Evolutionary conservation across 1,284 basidiomycete genomes (phyloP), one percentile per base, ranked within the genome.

Genomic region (Heterobasidion occidentale): DNA sequence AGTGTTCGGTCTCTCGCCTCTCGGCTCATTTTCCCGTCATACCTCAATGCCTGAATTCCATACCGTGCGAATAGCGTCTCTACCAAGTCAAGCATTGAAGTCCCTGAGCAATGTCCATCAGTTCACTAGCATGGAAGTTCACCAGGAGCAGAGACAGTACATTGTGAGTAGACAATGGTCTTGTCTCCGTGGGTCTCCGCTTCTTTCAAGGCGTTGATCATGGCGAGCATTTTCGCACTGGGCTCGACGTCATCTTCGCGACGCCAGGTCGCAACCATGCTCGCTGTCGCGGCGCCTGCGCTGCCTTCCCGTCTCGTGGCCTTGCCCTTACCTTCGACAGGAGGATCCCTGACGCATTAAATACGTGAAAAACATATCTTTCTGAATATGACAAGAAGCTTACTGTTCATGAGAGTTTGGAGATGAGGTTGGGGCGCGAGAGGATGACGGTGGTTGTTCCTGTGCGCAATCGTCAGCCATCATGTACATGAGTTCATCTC

Each of bases 121-220:
- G n/a, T 46, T 27, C 6, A 27, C 27, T 3, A 27, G 4, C 27
- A 5, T 0, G 4, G 5, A 5, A 27, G 27, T 27, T 27, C 27
- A 14, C 4, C 19, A 12, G n/a, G 15, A 33, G 14, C 59, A 27
- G 56, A 52, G 19, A 20, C 27, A n/a, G 36, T 58, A 85, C 84
- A 88, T 66, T 88, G 85, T 8, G 84, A 86, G 67, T 83, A 88
- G 44, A 77, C 74, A 46, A 87, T 87, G 2, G 79, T 80, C 73
- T 87, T 87, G 66, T 88, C 85, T 0, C 82, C 83, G 3, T 72
- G 74, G 7, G 62, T 61, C n/a, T 83, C 81, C 79, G 81, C 85
- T 61, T 83, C 73, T 63, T 78, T 76, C 58, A 88, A 69, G 55
- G 76, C 70, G 3, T 72, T 62, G 36, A 85, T 62, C 62, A 87